phyloP scores from a whole-genome alignment of 2,329 filamentous ascomycete genomes.

The Fusarium siculi region DNA sequence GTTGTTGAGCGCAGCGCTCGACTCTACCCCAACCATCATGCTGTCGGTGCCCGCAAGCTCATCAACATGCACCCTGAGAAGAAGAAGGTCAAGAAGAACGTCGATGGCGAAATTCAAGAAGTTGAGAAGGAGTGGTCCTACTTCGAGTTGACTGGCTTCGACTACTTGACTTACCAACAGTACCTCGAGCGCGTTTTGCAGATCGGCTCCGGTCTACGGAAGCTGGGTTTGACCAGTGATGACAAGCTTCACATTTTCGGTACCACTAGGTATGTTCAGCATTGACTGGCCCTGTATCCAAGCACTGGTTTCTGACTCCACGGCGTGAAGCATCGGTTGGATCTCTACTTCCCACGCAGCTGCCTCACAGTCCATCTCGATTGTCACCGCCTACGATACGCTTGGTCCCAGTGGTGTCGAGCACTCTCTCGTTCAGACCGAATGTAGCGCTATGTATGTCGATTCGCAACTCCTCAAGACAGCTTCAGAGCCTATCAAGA shows the following conservation, averaged over 20 bases:
- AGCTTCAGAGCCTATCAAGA: conserved; percentile 65
- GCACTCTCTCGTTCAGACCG: conserved; percentile 86
- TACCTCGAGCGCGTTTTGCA: conserved; percentile 77
- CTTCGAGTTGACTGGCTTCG: conserved; percentile 83
- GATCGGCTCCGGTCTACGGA: conserved; percentile 77
- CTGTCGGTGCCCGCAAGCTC: conserved; percentile 77
- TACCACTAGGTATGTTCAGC: conserved; percentile 72
- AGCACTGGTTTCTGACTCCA: conserved; percentile 9
- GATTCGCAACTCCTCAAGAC: conserved; percentile 81
- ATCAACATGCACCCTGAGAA: conserved; percentile 83
- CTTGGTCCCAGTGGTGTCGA: conserved; percentile 85
- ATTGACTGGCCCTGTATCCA: not conserved
- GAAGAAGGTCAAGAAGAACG: conserved; percentile 89
- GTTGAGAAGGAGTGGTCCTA: conserved; percentile 93
- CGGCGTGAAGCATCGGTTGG: conserved; percentile 75
- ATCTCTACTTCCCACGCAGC: conserved; percentile 80
- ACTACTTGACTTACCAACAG: conserved; percentile 81
- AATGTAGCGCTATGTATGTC: conserved; percentile 84
- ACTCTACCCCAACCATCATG: conserved; percentile 70
- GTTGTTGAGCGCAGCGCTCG: conserved; percentile 76
- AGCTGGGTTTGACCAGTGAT: conserved; percentile 74
- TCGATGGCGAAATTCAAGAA: conserved; percentile 82
- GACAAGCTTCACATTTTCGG: conserved; percentile 85
- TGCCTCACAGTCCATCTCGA: conserved; percentile 86
- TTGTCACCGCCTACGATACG: conserved; percentile 95